These are phyloP conservation scores for Sclerotinia minor DNA, from an alignment of 2,329 filamentous ascomycete genomes.

Conservation along the genomic window DNA sequence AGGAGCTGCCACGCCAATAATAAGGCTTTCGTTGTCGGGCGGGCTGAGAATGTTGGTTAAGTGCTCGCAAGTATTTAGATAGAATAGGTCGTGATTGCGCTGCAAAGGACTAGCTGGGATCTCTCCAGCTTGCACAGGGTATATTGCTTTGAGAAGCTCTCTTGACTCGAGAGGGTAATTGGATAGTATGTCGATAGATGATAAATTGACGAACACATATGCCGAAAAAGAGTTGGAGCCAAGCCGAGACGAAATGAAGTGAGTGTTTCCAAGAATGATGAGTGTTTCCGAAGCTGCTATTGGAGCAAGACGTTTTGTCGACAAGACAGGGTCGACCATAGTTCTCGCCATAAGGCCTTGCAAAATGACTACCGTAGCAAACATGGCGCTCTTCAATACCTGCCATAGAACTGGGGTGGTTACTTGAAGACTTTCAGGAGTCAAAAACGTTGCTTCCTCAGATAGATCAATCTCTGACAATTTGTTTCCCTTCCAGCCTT, in stretches of 20 bases:
- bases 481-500: slow-evolving; percentile 69
- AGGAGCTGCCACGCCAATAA: slow-evolving; percentile 61
- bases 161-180: slow-evolving; percentile 60
- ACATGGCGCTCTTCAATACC: slow-evolving; percentile 63
- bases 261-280: slow-evolving; percentile 63
- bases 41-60: slow-evolving; percentile 61
- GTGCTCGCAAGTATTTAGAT: slow-evolving; percentile 69
- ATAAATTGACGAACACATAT: slow-evolving; percentile 67
- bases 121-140: slow-evolving; percentile 45
- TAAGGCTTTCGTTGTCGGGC: slow-evolving; percentile 57
- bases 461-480: slow-evolving; percentile 63
- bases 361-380: slow-evolving; percentile 63
- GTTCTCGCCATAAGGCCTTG: slow-evolving; percentile 58
- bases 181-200: slow-evolving; percentile 67
- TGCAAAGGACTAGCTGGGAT: slow-evolving; percentile 66
- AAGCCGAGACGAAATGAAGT: slow-evolving; percentile 67
- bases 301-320: slow-evolving; percentile 51
- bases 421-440: slow-evolving; percentile 55
- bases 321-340: slow-evolving; percentile 56
- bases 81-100: slow-evolving; percentile 68
- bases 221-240: slow-evolving; percentile 66
- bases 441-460: slow-evolving; percentile 59
- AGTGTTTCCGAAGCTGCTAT: slow-evolving; percentile 61
- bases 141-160: slow-evolving; percentile 52
- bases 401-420: slow-evolving; percentile 66